Percentiles rank a stretch among this genome's conserved stretches.
phyloP scores from a whole-genome alignment of 2,329 filamentous ascomycete species.

The Huntiella abstrusa region DNA sequence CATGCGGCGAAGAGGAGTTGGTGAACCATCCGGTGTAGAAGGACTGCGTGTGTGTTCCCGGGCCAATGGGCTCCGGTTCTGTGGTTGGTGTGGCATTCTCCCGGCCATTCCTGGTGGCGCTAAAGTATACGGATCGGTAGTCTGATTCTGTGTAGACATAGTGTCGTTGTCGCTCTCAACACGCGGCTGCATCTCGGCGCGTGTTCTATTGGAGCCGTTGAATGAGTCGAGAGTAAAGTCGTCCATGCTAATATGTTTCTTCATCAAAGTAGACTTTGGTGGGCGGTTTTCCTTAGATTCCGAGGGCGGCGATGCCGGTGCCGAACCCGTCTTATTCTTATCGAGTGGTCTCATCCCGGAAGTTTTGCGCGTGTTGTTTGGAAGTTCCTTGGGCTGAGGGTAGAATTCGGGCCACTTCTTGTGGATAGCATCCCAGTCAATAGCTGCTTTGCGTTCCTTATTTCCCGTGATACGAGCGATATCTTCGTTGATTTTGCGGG shows the following conservation, averaged over 20 bases:
- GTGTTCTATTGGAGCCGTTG: slow-evolving; percentile 22
- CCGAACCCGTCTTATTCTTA: slow-evolving; percentile 2
- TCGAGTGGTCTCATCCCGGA: neutral
- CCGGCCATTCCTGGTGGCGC: slow-evolving; percentile 12
- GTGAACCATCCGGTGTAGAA: slow-evolving; percentile 13
- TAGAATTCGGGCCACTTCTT: slow-evolving; percentile 36
- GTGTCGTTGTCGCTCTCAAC: slow-evolving; percentile 32
- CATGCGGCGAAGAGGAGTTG: slow-evolving; percentile 8
- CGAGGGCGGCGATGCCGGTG: neutral
- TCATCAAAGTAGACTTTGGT: slow-evolving; percentile 14
- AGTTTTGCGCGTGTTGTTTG: slow-evolving; percentile 4
- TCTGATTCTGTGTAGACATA: slow-evolving; percentile 21
- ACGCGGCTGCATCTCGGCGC: slow-evolving; percentile 33
- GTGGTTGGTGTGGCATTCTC: slow-evolving; percentile 16
- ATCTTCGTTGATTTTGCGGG: slow-evolving; percentile 30
- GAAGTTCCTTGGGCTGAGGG: slow-evolving; percentile 20
- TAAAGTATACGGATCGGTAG: slow-evolving; percentile 20
- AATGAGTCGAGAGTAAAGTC: slow-evolving; percentile 25
- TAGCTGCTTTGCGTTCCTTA: slow-evolving; percentile 19
- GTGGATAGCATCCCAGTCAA: slow-evolving; percentile 27
- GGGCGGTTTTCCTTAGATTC: slow-evolving; percentile 28
- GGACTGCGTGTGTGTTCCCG: slow-evolving; percentile 19
- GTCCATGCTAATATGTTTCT: slow-evolving; percentile 17
- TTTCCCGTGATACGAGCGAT: slow-evolving; percentile 25
- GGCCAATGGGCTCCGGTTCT: slow-evolving; percentile 21